Percentiles rank a stretch among this genome's conserved stretches.
Evolutionary conservation across 768 basidiomycete species (phyloP).

Genomic region (Naganishia antarctica): DNA sequence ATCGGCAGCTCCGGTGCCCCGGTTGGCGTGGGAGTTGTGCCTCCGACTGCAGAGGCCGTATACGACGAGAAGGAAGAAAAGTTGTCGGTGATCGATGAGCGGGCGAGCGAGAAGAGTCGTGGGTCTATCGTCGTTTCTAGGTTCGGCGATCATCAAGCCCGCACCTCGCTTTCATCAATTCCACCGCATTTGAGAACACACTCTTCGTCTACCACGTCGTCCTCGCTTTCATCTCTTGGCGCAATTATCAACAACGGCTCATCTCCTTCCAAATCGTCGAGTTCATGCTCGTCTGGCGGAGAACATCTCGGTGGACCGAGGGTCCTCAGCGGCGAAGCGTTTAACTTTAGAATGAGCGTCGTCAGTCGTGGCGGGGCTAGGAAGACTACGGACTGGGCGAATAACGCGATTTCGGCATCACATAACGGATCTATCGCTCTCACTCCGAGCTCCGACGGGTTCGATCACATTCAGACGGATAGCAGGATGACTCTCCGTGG

Average conservation of each 20-base stretch:
- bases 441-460: neutral
- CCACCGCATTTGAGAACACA: constrained; percentile 28
- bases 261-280: constrained; percentile 12
- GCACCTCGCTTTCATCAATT: constrained; percentile 17
- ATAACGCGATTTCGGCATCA: neutral
- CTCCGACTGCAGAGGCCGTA: neutral
- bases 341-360: constrained; percentile 31
- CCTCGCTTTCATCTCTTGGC: constrained; percentile 28
- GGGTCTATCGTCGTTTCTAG: neutral
- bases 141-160: neutral
- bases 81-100: constrained; percentile 8
- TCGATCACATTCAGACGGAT: constrained; percentile 19
- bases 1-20: neutral
- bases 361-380: constrained; percentile 8
- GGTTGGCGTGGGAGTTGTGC: neutral
- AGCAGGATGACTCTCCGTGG: constrained; percentile 23
- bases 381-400: no score
- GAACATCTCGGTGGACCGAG: constrained; percentile 29
- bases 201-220: constrained; percentile 23
- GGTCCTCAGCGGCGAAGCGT: constrained; percentile 24
- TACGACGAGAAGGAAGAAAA: constrained; percentile 22
- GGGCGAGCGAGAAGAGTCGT: constrained; percentile 19
- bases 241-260: constrained; percentile 18
- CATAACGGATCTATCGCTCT: neutral
- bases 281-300: constrained; percentile 27